These are phyloP conservation scores for Nothopassalora personata DNA, from an alignment of 2,329 filamentous ascomycete genomes.

Conservation along the genomic window DNA sequence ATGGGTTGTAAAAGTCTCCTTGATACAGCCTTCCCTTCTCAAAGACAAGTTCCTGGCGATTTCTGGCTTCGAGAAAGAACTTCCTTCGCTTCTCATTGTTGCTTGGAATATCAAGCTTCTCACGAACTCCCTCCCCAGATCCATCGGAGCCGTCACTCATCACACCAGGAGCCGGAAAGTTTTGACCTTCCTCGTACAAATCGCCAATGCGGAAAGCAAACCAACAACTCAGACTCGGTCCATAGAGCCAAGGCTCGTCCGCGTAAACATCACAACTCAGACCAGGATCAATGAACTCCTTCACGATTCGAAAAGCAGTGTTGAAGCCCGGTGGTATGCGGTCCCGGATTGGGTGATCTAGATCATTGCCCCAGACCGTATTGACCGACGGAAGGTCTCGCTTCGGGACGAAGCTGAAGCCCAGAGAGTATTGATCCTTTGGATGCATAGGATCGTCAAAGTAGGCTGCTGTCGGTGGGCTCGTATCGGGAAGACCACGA, in stretches of 20 bases:
- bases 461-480: constrained; percentile 64
- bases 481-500: constrained; percentile 59
- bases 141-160: constrained; percentile 40
- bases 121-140: constrained; percentile 30
- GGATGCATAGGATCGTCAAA: constrained; percentile 66
- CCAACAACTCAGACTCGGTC: constrained; percentile 49
- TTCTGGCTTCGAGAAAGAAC: constrained; percentile 35
- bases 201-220: constrained; percentile 31
- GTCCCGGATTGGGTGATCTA: constrained; percentile 82
- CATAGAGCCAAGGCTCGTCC: constrained; percentile 80
- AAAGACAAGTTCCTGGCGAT: constrained; percentile 38
- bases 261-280: constrained; percentile 84
- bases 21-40: constrained; percentile 42
- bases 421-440: constrained; percentile 78
- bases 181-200: constrained; percentile 13
- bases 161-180: constrained; percentile 27
- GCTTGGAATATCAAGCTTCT: constrained; percentile 32
- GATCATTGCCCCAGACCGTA: constrained; percentile 90
- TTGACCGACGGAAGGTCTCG: constrained; percentile 58
- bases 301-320: constrained; percentile 76
- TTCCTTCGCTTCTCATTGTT: constrained; percentile 43
- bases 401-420: constrained; percentile 70
- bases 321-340: constrained; percentile 78
- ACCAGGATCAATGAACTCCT: constrained; percentile 85
- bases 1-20: constrained; percentile 46